These are phyloP conservation scores for Plantago elongata DNA, from an alignment of 257 asterid genomes.

Conservation along the genomic window DNA sequence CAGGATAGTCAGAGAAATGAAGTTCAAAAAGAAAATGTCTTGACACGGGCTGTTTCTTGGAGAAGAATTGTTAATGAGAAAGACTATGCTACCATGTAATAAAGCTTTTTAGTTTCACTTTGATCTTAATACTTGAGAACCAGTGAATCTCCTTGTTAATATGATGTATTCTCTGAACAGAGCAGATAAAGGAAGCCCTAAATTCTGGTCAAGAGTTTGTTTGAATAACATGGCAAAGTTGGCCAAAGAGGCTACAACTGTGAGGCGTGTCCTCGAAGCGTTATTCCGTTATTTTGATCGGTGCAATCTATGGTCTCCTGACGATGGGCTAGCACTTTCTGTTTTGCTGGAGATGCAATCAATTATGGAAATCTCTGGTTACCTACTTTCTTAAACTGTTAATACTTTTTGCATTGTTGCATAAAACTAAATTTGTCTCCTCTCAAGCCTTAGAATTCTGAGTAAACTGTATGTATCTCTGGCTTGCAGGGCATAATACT, in stretches of 20 bases:
- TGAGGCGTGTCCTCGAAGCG: conserved; percentile 69
- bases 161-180: conserved; percentile 39
- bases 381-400: conserved; percentile 17
- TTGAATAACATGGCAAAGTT: conserved; percentile 72
- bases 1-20: conserved; percentile 29
- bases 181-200: conserved; percentile 51
- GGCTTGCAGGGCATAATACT: conserved; percentile 54
- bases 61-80: conserved; percentile 55
- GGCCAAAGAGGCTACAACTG: conserved; percentile 71
- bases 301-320: conserved; percentile 63
- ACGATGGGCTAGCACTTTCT: conserved; percentile 54
- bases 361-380: conserved; percentile 58
- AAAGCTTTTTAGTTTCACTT: conserved; percentile 24
- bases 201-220: conserved; percentile 71
- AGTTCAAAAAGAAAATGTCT: conserved; percentile 31
- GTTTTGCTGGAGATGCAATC: conserved; percentile 71
- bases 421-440: conserved; percentile 16
- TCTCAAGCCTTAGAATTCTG: conserved; percentile 21
- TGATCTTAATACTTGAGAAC: conserved; percentile 1
- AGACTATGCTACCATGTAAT: conserved; percentile 49
- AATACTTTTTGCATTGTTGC: conserved; percentile 2
- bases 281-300: conserved; percentile 64
- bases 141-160: conserved; percentile 19
- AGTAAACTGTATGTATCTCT: conserved; percentile 19
- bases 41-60: conserved; percentile 64